Base-by-base conservation (phyloP, 1,284 basidiomycete genomes). In the Dichomitus squalens region DNA sequence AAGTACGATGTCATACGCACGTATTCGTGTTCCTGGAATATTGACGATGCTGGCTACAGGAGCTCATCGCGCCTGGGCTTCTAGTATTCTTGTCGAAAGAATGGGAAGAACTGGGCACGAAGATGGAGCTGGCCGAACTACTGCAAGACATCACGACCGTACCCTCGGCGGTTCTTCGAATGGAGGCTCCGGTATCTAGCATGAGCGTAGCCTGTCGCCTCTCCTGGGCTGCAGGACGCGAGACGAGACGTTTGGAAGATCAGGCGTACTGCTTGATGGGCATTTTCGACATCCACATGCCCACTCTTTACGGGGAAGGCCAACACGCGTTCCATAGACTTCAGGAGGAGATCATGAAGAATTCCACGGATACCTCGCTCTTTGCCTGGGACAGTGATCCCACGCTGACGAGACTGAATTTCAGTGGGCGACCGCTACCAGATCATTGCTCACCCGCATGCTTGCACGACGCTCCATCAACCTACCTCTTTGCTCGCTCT, bases 251-350 rank as follows among this genome's bases (percentile, higher is more conserved):
- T 3, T 23, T 9, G 7, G 50, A 52, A 35, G 50, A 52, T 27
- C 27, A 29, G n/a, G 50, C 39, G 21, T 52, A 52, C 39, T 52
- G 29, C 23, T 36, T 52, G 33, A 25, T 52, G 50, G 50, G 50
- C 6, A n/a, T 52, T 29, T 52, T 52, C 18, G 38, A 52, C 18
- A 33, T 52, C 20, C 18, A 52, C 40, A 52, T 52, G 50, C 50
- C 50, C 7, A 41, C 39, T 1, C 14, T 52, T 6, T 52, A 52
- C 16, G 50, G 48, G 20, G 50, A 52, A 14, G 38, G 50, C 5
- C 18, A 16, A 35, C 20, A 36, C 7, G 48, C 48, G 23, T 49
- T 49, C 35, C 48, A 21, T 5, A n/a, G 48, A 20, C 52, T 23
- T 44, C 51, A 23, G 29, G 29, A 43, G 38, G 39, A 52, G 39